Evolutionary conservation across 2,329 filamentous ascomycete species (phyloP).

Genomic region (Mollisiaceae sp.): DNA sequence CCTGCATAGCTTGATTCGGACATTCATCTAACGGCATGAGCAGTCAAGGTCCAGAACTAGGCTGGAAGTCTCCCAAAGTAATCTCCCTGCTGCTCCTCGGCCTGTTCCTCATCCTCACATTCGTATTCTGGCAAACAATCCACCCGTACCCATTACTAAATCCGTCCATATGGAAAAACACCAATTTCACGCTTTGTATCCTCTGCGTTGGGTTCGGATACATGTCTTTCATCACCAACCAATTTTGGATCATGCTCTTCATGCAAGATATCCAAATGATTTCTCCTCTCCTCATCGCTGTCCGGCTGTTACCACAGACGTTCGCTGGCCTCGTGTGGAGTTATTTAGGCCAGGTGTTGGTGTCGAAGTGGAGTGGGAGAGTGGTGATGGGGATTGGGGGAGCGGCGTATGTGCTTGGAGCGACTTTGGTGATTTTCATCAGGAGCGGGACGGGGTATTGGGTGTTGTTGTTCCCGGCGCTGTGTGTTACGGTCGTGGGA

Average conservation of each 20-base stretch:
- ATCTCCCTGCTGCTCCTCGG: slow-evolving; percentile 67
- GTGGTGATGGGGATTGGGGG: slow-evolving; percentile 58
- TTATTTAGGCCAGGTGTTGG: slow-evolving; percentile 62
- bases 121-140: slow-evolving; percentile 66
- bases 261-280: slow-evolving; percentile 62
- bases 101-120: slow-evolving; percentile 57
- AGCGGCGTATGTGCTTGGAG: slow-evolving; percentile 47
- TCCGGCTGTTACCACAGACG: slow-evolving; percentile 69
- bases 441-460: slow-evolving; percentile 62
- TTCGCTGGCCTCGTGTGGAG: slow-evolving; percentile 68
- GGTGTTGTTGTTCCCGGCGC: slow-evolving; percentile 66
- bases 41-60: slow-evolving; percentile 51
- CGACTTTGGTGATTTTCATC: slow-evolving; percentile 62
- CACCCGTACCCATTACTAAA: slow-evolving; percentile 57
- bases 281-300: slow-evolving; percentile 51
- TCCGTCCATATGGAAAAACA: slow-evolving; percentile 62
- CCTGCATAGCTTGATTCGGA: neutral
- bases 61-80: slow-evolving; percentile 67
- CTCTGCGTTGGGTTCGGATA: slow-evolving; percentile 62
- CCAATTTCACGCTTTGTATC: slow-evolving; percentile 62
- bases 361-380: slow-evolving; percentile 69
- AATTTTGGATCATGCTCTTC: slow-evolving; percentile 69
- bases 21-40: slow-evolving; percentile 9
- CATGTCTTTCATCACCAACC: slow-evolving; percentile 63
- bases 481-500: slow-evolving; percentile 66